Percentiles rank a stretch among this genome's conserved stretches.
Evolutionary conservation across 306 rosid species (phyloP).

Genomic region (Hippophae tibetana): DNA sequence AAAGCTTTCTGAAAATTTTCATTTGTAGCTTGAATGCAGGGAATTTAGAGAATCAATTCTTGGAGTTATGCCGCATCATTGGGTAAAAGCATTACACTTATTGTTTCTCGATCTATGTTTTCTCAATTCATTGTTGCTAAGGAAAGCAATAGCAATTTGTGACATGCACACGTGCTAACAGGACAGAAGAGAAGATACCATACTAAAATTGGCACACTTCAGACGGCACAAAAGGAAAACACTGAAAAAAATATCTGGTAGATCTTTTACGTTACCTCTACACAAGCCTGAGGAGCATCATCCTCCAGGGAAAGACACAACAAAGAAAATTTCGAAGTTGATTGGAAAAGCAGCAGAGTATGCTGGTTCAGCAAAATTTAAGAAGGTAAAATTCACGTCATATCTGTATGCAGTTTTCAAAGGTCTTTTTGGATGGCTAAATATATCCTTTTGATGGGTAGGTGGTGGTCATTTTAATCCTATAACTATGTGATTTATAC

Average conservation of each 20-base stretch:
- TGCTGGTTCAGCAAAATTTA: slow-evolving; percentile 77
- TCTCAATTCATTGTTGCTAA: slow-evolving; percentile 2
- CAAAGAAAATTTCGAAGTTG: slow-evolving; percentile 80
- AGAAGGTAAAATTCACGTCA: slow-evolving; percentile 47
- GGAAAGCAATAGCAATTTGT: slow-evolving; percentile 7
- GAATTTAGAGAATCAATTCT: slow-evolving; percentile 95
- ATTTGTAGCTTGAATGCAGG: slow-evolving; percentile 84
- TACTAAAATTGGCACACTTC: slow-evolving; percentile 70
- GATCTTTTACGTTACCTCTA: slow-evolving; percentile 48
- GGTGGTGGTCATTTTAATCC: too few relatives aligned
- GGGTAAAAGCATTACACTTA: slow-evolving; percentile 41
- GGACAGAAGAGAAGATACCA: slow-evolving; percentile 97
- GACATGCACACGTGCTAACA: slow-evolving; percentile 26
- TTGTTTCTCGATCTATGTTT: background rate
- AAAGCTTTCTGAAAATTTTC: slow-evolving; percentile 35
- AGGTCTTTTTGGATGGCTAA: background rate
- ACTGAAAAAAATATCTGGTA: slow-evolving; percentile 70
- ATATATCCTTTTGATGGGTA: too few relatives aligned
- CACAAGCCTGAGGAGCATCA: slow-evolving; percentile 92
- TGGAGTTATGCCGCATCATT: slow-evolving; percentile 95
- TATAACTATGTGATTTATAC: too few relatives aligned
- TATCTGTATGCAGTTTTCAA: slow-evolving; percentile 6
- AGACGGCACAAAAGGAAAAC: slow-evolving; percentile 82
- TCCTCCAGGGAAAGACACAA: slow-evolving; percentile 92
- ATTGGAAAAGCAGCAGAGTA: slow-evolving; percentile 83